Percentiles rank a stretch among this genome's conserved stretches.
phyloP scores from a whole-genome alignment of 2,329 filamentous ascomycete species.

The Ascocoryne sarcoides region DNA sequence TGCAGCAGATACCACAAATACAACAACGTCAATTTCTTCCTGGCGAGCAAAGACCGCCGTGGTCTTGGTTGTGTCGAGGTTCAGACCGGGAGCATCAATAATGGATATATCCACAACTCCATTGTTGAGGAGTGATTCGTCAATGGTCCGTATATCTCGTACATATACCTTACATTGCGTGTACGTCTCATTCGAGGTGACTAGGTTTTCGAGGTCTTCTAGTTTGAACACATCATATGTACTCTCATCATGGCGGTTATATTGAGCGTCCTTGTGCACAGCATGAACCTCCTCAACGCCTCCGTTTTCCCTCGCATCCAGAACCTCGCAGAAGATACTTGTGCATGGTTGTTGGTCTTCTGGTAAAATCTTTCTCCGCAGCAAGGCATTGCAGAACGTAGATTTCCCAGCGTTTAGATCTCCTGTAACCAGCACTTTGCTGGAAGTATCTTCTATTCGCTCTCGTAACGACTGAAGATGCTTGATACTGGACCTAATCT shows the following conservation, averaged over 20 bases:
- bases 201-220: slow-evolving; percentile 74
- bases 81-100: slow-evolving; percentile 92
- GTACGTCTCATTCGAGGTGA: slow-evolving; percentile 80
- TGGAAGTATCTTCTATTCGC: slow-evolving; percentile 92
- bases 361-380: slow-evolving; percentile 84
- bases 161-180: slow-evolving; percentile 96
- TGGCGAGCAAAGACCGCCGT: slow-evolving; percentile 95
- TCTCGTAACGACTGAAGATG: slow-evolving; percentile 82
- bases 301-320: slow-evolving; percentile 85
- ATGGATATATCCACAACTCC: slow-evolving; percentile 96
- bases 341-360: slow-evolving; percentile 98
- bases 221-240: slow-evolving; percentile 85
- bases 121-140: slow-evolving; percentile 92
- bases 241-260: slow-evolving; percentile 84
- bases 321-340: slow-evolving; percentile 94
- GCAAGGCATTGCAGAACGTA: slow-evolving; percentile 95
- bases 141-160: slow-evolving; percentile 77
- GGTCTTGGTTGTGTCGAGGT: slow-evolving; percentile 93
- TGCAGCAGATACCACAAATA: slow-evolving; percentile 94
- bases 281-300: slow-evolving; percentile 93
- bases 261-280: slow-evolving; percentile 70
- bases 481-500: slow-evolving; percentile 87
- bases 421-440: slow-evolving; percentile 92
- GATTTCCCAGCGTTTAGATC: slow-evolving; percentile 97
- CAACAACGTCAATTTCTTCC: slow-evolving; percentile 97